These are phyloP conservation scores for Arthrobotrys conoides DNA, from an alignment of 2,329 filamentous ascomycete species.

Conservation along the genomic window DNA sequence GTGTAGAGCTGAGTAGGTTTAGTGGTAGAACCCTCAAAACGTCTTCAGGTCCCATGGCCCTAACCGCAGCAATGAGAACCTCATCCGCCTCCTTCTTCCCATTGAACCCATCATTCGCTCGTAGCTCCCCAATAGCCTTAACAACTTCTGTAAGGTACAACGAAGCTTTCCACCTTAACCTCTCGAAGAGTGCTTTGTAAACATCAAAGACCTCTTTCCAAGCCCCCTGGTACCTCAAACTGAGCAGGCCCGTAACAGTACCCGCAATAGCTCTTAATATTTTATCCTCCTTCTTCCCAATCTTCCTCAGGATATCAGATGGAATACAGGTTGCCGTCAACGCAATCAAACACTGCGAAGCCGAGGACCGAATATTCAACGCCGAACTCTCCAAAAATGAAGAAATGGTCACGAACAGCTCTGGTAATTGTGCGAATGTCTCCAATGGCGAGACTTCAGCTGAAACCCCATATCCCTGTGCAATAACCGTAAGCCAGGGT, in stretches of 20 bases:
- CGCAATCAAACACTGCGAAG: constrained; percentile 93
- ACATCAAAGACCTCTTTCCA: constrained; percentile 97
- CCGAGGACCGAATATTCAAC: constrained; percentile 92
- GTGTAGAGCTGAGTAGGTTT: constrained; percentile 83
- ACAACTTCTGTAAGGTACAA: constrained; percentile 83
- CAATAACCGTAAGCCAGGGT: constrained; percentile 96
- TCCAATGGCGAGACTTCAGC: constrained; percentile 90
- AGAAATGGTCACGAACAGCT: constrained; percentile 83
- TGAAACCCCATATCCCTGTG: constrained; percentile 92
- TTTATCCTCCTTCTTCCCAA: constrained; percentile 93
- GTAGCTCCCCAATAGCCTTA: constrained; percentile 85
- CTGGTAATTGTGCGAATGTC: constrained; percentile 90
- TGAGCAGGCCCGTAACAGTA: constrained; percentile 80
- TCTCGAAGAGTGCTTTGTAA: constrained; percentile 86
- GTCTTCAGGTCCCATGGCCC: constrained; percentile 88
- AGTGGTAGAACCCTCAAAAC: constrained; percentile 86
- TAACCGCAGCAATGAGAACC: constrained; percentile 87
- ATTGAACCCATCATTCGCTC: constrained; percentile 87
- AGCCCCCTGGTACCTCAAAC: constrained; percentile 90
- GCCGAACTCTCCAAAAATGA: constrained; percentile 87
- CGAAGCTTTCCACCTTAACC: constrained; percentile 84
- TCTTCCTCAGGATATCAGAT: constrained; percentile 83
- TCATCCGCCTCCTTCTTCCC: constrained; percentile 96
- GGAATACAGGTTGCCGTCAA: constrained; percentile 93
- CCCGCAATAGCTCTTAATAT: constrained; percentile 84